Evolutionary conservation across 2,329 filamentous ascomycete genomes (phyloP).

Genomic region (Xylaria sp.): DNA sequence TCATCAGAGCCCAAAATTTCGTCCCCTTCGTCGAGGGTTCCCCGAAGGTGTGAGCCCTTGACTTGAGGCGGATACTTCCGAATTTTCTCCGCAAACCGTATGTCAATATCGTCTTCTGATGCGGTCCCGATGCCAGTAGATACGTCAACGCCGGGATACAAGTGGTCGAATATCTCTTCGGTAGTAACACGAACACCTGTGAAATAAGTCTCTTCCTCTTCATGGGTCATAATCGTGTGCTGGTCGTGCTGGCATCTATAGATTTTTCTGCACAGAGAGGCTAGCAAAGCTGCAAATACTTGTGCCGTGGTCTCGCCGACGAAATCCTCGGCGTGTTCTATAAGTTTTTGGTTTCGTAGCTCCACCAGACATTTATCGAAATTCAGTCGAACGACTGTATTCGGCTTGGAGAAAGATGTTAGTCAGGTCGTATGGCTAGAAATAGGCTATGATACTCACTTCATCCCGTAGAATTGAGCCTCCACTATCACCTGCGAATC

Average conservation of each 20-base stretch:
- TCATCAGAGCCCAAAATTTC: slow-evolving; percentile 49
- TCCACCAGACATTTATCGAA: slow-evolving; percentile 85
- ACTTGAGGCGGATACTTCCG: slow-evolving; percentile 49
- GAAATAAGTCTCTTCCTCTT: slow-evolving; percentile 50
- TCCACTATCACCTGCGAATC: slow-evolving; percentile 53
- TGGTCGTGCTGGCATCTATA: slow-evolving; percentile 71
- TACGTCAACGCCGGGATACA: slow-evolving; percentile 64
- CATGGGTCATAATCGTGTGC: slow-evolving; percentile 58
- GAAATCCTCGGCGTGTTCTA: slow-evolving; percentile 74
- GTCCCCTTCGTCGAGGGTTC: slow-evolving; percentile 44
- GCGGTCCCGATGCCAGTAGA: slow-evolving; percentile 67
- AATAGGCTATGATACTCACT: slow-evolving; percentile 54
- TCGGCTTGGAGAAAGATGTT: slow-evolving; percentile 60
- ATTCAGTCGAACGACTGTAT: slow-evolving; percentile 81
- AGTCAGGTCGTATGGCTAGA: slow-evolving; percentile 40
- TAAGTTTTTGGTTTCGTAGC: slow-evolving; percentile 80
- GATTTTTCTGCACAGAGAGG: slow-evolving; percentile 74
- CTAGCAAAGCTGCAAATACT: slow-evolving; percentile 80
- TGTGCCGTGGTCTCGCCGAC: slow-evolving; percentile 79
- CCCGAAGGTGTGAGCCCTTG: slow-evolving; percentile 40
- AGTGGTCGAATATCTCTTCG: slow-evolving; percentile 64
- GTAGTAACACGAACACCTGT: slow-evolving; percentile 59
- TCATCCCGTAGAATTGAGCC: slow-evolving; percentile 57
- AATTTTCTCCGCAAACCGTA: slow-evolving; percentile 61
- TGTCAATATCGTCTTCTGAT: slow-evolving; percentile 52